Base-by-base conservation (phyloP, 2,329 filamentous ascomycete genomes). In the Botrytis deweyae region DNA sequence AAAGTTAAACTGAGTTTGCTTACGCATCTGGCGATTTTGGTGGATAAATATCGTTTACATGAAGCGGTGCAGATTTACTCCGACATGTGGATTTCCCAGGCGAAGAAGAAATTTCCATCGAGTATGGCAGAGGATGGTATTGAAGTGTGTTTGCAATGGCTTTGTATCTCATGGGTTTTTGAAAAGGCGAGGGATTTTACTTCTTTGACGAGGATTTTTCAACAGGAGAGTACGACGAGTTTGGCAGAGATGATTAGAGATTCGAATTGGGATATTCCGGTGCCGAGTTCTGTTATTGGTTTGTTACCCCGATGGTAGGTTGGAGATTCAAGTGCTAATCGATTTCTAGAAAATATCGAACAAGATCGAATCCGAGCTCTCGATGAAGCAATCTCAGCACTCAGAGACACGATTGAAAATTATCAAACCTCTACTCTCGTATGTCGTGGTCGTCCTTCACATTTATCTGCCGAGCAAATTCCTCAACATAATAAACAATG, bases 1-100 rank as follows among this genome's bases (percentile, higher is more conserved):
- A 72, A 49, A 36, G 40, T 83, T 2, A 72, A 72, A 7, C 79
- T 81, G 12, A 9, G 65, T 0, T 73, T 78, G 16, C 75, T 83
- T 3, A 77, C 81, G 3, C 74, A 78, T 18, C 55, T 83, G 12
- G 78, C 81, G 1, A 73, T 76, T 1, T 55, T 81, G 5, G 78
- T 77, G 49, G 75, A 79, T 63, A 79, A 80, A 33, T 83, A 82
- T 44, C 49, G 71, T 20, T n/a, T 77, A 4, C 55, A 73, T 42
- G 76, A 77, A 12, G 59, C 65, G 12, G 67, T 75, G 20, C 68
- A 71, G n/a, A 38, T 72, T 7, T 75, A 72, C 59, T 70, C 72
- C 14, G 72, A 74, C 20, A 46, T 63, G 25, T 76, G 75, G 75
- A 64, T 71, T 49, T 36, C 62, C 1, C 70, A 61, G 36, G 7